Evolutionary conservation across 1,284 basidiomycete genomes (phyloP).

Genomic region (Ceratobasidium sp.): DNA sequence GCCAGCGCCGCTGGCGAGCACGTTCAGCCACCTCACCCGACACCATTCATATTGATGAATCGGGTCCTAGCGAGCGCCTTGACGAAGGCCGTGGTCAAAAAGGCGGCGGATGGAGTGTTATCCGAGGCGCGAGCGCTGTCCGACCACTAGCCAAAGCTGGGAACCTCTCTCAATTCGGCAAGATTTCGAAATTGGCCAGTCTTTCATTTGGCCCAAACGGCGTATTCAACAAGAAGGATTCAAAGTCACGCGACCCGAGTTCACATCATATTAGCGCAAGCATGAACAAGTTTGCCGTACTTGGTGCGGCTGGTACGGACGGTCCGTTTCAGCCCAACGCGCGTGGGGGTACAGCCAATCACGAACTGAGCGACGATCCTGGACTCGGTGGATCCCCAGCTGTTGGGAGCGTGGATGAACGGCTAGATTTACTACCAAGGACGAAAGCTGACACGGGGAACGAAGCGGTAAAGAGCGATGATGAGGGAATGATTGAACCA

Average conservation of each 20-base stretch:
- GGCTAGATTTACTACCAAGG: constrained; percentile 76
- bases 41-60: constrained; percentile 81
- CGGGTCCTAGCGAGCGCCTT: constrained; percentile 87
- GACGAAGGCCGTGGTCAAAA: constrained; percentile 50
- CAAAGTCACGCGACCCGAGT: constrained; percentile 70
- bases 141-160: constrained; percentile 81
- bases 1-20: constrained; percentile 83
- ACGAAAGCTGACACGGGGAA: constrained; percentile 65
- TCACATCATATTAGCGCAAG: constrained; percentile 82
- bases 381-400: constrained; percentile 57
- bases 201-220: constrained; percentile 84
- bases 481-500: constrained; percentile 65
- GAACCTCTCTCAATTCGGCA: constrained; percentile 89
- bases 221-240: constrained; percentile 76
- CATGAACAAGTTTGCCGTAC: constrained; percentile 90
- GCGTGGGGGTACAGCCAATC: constrained; percentile 60
- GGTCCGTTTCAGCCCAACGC: constrained; percentile 61
- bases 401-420: constrained; percentile 73
- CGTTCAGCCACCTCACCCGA: constrained; percentile 70
- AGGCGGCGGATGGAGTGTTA: constrained; percentile 89
- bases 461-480: constrained; percentile 65
- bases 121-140: constrained; percentile 64
- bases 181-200: constrained; percentile 77
- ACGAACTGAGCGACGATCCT: constrained; percentile 67
- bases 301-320: constrained; percentile 70